Evolutionary conservation across 2,329 filamentous ascomycete genomes (phyloP).

Genomic region (Claviceps paspali): DNA sequence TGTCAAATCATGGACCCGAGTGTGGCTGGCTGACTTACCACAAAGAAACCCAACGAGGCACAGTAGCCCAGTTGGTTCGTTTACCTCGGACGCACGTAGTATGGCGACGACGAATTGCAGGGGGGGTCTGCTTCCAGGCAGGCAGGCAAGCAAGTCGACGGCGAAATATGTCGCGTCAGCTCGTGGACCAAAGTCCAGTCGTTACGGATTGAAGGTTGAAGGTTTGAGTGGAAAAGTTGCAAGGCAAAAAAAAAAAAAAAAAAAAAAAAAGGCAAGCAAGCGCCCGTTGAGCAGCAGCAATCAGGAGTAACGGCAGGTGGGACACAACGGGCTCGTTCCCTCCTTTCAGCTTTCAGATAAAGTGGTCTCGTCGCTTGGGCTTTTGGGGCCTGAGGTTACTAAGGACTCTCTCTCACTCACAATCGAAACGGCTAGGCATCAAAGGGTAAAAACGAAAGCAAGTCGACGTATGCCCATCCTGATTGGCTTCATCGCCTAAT

Average conservation of each 20-base stretch:
- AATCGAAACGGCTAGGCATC: background rate
- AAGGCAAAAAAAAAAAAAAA: no score
- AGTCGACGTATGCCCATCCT: no score
- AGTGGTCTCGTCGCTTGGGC: background rate
- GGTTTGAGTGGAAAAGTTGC: no score
- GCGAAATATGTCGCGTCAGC: constrained; percentile 1
- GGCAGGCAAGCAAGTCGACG: constrained; percentile 11
- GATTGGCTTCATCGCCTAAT: background rate
- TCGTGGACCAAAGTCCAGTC: constrained; percentile 2
- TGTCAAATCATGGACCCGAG: background rate
- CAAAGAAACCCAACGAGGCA: constrained; percentile 8
- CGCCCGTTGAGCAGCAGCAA: background rate
- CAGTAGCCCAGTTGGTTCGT: no score
- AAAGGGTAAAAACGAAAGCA: no score
- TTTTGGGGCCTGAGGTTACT: constrained; percentile 1
- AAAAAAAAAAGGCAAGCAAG: no score
- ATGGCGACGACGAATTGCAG: constrained; percentile 16
- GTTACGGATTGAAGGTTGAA: constrained; percentile 1
- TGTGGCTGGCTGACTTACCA: constrained; percentile 12
- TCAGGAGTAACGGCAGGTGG: background rate
- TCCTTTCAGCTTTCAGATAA: background rate
- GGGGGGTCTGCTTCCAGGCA: constrained; percentile 24
- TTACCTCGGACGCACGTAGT: no score
- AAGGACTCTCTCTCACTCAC: no score
- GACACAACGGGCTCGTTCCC: background rate